Evolutionary conservation across 2,329 filamentous ascomycete genomes (phyloP).

Genomic region (Aciculosporium take): DNA sequence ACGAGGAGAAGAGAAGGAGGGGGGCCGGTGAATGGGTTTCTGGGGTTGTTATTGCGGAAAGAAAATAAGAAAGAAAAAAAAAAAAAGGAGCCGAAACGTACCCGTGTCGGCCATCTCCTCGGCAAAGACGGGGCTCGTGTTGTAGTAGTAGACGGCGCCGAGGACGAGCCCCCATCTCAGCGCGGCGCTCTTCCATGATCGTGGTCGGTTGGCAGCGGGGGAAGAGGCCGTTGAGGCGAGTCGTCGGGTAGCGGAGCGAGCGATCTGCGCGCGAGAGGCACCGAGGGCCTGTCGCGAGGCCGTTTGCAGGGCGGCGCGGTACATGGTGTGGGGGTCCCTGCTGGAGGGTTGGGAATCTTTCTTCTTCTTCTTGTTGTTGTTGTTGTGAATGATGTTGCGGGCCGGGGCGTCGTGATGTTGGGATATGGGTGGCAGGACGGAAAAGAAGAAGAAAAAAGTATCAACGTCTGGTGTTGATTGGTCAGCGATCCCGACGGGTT

Average conservation of each 20-base stretch:
- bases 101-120: constrained; percentile 48
- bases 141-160: constrained; percentile 82
- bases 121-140: constrained; percentile 75
- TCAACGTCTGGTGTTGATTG: constrained; percentile 4
- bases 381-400: background rate
- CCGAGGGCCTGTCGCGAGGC: constrained; percentile 30
- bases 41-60: background rate
- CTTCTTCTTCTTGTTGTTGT: no score
- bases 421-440: no score
- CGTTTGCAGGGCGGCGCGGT: constrained; percentile 35
- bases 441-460: background rate
- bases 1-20: no score
- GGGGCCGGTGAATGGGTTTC: no score
- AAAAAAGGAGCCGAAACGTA: no score
- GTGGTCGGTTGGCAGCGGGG: constrained; percentile 48
- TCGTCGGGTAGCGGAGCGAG: constrained; percentile 29
- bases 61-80: no score
- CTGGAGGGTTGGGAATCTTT: no score
- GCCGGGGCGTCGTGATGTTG: background rate
- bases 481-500: constrained; percentile 1
- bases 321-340: constrained; percentile 33
- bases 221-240: constrained; percentile 34
- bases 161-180: constrained; percentile 62
- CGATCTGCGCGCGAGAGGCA: constrained; percentile 25
- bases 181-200: constrained; percentile 69